phyloP scores from a whole-genome alignment of 306 rosid genomes.

The Sesbania bispinosa region DNA sequence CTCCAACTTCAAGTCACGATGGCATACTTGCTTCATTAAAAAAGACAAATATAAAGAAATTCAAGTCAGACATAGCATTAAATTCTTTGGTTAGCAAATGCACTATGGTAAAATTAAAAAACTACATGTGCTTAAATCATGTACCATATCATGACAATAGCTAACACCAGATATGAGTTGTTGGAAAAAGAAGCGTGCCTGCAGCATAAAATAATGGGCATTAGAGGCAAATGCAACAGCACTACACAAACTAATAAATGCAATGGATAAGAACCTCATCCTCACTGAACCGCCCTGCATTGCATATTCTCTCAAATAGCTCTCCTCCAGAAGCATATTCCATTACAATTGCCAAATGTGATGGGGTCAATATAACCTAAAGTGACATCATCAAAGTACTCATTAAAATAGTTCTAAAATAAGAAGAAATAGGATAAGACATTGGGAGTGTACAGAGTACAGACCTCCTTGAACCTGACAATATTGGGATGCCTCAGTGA shows the following conservation, averaged over 20 bases:
- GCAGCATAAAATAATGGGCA: conserved; percentile 18
- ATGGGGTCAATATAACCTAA: conserved; percentile 84
- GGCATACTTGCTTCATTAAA: conserved; percentile 82
- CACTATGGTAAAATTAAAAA: background rate
- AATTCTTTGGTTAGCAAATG: background rate
- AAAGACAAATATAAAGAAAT: conserved; percentile 23
- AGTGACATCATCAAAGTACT: conserved; percentile 21
- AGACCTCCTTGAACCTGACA: conserved; percentile 92
- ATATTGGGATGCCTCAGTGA: conserved; percentile 95
- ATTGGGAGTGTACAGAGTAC: conserved; percentile 30
- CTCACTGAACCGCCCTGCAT: conserved; percentile 96
- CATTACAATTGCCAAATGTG: conserved; percentile 90
- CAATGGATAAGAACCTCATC: conserved; percentile 64
- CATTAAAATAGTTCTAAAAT: background rate
- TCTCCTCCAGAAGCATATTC: conserved; percentile 99
- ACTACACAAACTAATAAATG: conserved; percentile 14
- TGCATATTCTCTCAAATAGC: conserved; percentile 94
- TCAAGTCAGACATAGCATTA: conserved; percentile 13
- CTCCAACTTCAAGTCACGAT: conserved; percentile 92
- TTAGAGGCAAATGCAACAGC: conserved; percentile 22
- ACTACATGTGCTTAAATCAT: background rate
- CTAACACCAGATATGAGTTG: conserved; percentile 97
- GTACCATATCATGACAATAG: conserved; percentile 92
- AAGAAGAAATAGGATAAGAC: conserved; percentile 11
- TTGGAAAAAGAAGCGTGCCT: conserved; percentile 98